Conservation (phyloP, 2,329 filamentous ascomycete species). For the Nigrospora osmanthi region DNA sequence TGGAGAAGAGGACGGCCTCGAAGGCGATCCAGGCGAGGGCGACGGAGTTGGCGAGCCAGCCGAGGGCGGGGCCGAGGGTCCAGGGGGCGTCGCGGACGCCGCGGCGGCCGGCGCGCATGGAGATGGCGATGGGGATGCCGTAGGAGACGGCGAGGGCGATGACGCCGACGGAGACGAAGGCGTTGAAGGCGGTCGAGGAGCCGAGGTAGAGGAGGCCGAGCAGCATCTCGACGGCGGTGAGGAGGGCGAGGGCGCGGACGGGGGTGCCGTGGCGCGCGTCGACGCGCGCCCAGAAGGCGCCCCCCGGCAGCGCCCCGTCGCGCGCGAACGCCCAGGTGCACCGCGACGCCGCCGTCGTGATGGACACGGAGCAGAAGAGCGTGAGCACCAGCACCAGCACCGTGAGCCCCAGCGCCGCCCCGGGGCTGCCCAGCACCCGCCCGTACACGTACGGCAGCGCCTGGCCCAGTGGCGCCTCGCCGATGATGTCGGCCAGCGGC, state of each 20-base stretch:
- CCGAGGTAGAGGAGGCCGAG: slow-evolving; percentile 52
- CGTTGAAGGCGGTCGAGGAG: slow-evolving; percentile 48
- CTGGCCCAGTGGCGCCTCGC: slow-evolving; percentile 39
- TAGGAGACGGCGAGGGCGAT: slow-evolving; percentile 48
- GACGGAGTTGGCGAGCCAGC: slow-evolving; percentile 34
- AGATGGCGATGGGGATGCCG: slow-evolving; percentile 46
- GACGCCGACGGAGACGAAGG: slow-evolving; percentile 45
- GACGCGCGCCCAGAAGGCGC: slow-evolving; percentile 43
- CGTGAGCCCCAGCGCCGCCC: slow-evolving; percentile 41
- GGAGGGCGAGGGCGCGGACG: slow-evolving; percentile 47
- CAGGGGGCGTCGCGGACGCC: slow-evolving; percentile 41
- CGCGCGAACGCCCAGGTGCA: slow-evolving; percentile 60
- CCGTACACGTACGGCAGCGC: slow-evolving; percentile 46
- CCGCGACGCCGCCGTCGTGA: slow-evolving; percentile 59
- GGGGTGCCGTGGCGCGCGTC: slow-evolving; percentile 44
- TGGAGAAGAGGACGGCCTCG: slow-evolving; percentile 43
- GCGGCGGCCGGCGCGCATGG: slow-evolving; percentile 32
- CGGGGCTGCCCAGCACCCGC: slow-evolving; percentile 40
- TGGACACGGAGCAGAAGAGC: slow-evolving; percentile 53
- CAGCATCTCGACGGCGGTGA: slow-evolving; percentile 43
- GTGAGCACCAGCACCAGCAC: slow-evolving; percentile 48
- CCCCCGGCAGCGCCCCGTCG: slow-evolving; percentile 46
- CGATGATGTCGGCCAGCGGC: slow-evolving; percentile 31
- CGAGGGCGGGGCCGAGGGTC: slow-evolving; percentile 34
- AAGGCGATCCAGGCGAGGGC: slow-evolving; percentile 43